These are phyloP conservation scores for Pyrenophora seminiperda DNA, from an alignment of 2,329 filamentous ascomycete species.

Conservation along the genomic window DNA sequence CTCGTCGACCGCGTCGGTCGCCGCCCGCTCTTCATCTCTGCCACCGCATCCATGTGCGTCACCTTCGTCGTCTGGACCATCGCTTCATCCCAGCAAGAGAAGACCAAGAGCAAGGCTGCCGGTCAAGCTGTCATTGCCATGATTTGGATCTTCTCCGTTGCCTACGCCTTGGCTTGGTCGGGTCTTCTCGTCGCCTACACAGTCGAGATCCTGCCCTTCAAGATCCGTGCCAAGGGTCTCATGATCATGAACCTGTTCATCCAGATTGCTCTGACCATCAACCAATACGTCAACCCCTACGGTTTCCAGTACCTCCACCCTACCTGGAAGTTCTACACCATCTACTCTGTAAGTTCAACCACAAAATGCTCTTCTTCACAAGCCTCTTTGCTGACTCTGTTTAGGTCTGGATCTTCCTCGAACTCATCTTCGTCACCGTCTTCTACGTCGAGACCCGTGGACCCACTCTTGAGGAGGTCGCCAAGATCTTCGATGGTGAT, in stretches of 20 bases:
- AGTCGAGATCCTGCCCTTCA: slow-evolving; percentile 57
- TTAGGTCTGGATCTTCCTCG: slow-evolving; percentile 62
- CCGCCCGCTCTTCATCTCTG: slow-evolving; percentile 37
- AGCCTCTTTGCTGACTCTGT: slow-evolving; percentile 11
- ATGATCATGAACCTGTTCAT: slow-evolving; percentile 66
- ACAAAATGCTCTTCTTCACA: background rate
- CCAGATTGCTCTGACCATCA: slow-evolving; percentile 65
- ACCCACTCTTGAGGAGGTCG: slow-evolving; percentile 71
- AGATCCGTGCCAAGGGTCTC: slow-evolving; percentile 56
- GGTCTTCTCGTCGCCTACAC: slow-evolving; percentile 62
- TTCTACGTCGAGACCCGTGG: slow-evolving; percentile 73
- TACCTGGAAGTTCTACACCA: slow-evolving; percentile 67
- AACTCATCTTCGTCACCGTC: slow-evolving; percentile 67
- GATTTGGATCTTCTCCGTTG: slow-evolving; percentile 57
- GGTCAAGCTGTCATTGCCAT: slow-evolving; percentile 57
- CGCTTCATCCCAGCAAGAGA: slow-evolving; percentile 59
- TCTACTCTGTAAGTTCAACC: slow-evolving; percentile 60
- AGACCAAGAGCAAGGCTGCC: slow-evolving; percentile 42
- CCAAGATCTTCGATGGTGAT: slow-evolving; percentile 72
- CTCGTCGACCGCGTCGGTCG: slow-evolving; percentile 61
- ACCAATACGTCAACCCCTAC: slow-evolving; percentile 66
- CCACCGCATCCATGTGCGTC: slow-evolving; percentile 38
- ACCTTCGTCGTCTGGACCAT: slow-evolving; percentile 47
- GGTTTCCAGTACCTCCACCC: slow-evolving; percentile 65
- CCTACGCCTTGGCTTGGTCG: slow-evolving; percentile 63